Evolutionary conservation across 441 rosid species (phyloP).

Genomic region (Daphne laureola): DNA sequence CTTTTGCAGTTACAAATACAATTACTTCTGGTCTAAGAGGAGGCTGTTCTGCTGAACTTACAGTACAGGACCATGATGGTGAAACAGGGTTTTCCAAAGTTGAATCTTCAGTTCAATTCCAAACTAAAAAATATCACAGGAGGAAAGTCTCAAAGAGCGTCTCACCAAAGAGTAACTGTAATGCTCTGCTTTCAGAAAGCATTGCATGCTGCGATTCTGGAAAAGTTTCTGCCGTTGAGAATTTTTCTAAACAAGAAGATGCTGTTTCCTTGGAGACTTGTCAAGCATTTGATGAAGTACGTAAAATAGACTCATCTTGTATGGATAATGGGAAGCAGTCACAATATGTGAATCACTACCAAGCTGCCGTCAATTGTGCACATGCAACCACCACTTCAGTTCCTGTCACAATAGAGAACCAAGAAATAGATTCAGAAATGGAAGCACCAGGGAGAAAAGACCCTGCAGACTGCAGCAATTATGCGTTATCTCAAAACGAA

Average conservation of each 20-base stretch:
- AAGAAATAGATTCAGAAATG: slow-evolving; percentile 14
- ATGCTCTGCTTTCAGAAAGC: slow-evolving; percentile 40
- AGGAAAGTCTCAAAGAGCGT: slow-evolving; percentile 29
- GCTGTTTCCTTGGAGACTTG: slow-evolving; percentile 22
- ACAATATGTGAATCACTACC: slow-evolving; percentile 17
- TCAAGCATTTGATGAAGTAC: slow-evolving; percentile 21
- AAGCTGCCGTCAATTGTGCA: slow-evolving; percentile 16
- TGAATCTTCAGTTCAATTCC: slow-evolving; percentile 22
- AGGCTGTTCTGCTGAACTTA: slow-evolving; percentile 14
- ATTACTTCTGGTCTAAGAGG: slow-evolving; percentile 12
- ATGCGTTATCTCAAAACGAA: slow-evolving; percentile 21
- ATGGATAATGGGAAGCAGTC: slow-evolving; percentile 24
- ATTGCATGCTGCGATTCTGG: slow-evolving; percentile 25
- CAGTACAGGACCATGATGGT: slow-evolving; percentile 19
- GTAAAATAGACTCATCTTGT: slow-evolving; percentile 12
- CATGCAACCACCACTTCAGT: slow-evolving; percentile 14
- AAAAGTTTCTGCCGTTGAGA: slow-evolving; percentile 20
- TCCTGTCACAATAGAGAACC: slow-evolving; percentile 14
- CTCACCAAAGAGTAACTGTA: slow-evolving; percentile 16
- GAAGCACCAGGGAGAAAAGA: slow-evolving; percentile 22
- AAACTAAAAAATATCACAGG: slow-evolving; percentile 40
- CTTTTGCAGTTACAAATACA: slow-evolving; percentile 16
- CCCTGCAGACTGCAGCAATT: slow-evolving; percentile 17
- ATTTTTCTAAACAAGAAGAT: slow-evolving; percentile 17
- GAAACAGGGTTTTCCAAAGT: slow-evolving; percentile 17